A percentile compares a stretch with the other conserved stretches of the same genome.
Conservation (phyloP, 768 basidiomycete species). For the Rhizopogon vulgaris region DNA sequence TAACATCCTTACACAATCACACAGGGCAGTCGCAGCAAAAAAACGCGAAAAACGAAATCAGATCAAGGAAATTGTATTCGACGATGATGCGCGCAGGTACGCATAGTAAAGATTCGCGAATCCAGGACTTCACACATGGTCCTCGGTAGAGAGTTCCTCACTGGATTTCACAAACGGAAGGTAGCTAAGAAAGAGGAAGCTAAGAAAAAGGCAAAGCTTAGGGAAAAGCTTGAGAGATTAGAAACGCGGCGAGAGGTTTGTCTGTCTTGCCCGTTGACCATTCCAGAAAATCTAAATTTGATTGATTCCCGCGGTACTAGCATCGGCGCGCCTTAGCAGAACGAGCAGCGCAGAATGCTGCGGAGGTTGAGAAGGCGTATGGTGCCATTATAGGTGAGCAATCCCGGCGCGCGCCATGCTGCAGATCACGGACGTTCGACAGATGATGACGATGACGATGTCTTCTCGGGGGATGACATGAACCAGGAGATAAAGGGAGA, state of each 20-base stretch:
- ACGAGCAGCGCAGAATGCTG: constrained; percentile 72
- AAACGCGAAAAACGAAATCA: constrained; percentile 59
- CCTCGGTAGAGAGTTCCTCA: constrained; percentile 71
- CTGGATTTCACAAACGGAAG: constrained; percentile 92
- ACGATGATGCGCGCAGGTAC: constrained; percentile 78
- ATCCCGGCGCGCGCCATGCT: background rate
- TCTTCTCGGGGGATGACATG: constrained; percentile 30
- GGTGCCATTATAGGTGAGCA: constrained; percentile 41
- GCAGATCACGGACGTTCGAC: constrained; percentile 6
- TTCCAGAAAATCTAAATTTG: constrained; percentile 4
- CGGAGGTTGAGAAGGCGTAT: constrained; percentile 70
- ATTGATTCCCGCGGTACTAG: constrained; percentile 32
- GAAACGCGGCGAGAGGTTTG: constrained; percentile 76
- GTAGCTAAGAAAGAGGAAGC: constrained; percentile 75
- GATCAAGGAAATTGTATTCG: constrained; percentile 78
- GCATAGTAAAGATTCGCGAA: constrained; percentile 10
- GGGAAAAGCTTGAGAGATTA: constrained; percentile 70
- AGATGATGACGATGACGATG: constrained; percentile 37
- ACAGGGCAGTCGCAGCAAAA: constrained; percentile 60
- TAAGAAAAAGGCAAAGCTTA: constrained; percentile 64
- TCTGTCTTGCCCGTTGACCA: constrained; percentile 10
- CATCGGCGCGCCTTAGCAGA: constrained; percentile 73
- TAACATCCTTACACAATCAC: constrained; percentile 54
- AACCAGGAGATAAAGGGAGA: constrained; percentile 49
- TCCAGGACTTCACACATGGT: background rate